Percentiles rank a stretch among this genome's conserved stretches.
phyloP scores from a whole-genome alignment of 352 stramenopile genomes.

The Paralagenidium karlingii region DNA sequence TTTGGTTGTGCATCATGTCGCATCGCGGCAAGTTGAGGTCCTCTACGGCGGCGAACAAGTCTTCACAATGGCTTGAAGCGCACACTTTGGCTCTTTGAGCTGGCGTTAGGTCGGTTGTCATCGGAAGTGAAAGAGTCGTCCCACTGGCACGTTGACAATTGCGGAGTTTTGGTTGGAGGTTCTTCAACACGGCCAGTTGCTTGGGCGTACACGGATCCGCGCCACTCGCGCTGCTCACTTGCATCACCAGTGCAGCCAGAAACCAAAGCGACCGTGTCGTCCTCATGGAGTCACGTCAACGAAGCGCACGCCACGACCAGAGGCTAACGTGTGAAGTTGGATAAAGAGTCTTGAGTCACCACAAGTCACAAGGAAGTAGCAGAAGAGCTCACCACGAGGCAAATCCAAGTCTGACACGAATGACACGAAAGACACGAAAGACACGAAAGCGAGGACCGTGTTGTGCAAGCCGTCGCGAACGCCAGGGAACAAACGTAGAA shows the following conservation, averaged over 20 bases:
- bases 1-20: constrained; percentile 23
- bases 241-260: constrained; percentile 5
- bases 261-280: constrained; percentile 1
- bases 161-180: constrained; percentile 18
- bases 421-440: background rate
- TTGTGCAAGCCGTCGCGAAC: background rate
- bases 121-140: constrained; percentile 24
- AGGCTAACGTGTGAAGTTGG: background rate
- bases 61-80: constrained; percentile 23
- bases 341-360: background rate
- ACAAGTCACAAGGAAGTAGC: too few relatives aligned
- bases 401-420: constrained; percentile 1
- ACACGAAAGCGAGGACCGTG: background rate
- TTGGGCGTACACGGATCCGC: constrained; percentile 16
- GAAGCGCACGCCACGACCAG: background rate
- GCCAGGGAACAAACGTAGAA: background rate
- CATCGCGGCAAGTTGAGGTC: constrained; percentile 42
- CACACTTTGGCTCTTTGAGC: constrained; percentile 20
- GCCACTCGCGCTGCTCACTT: background rate
- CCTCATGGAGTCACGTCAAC: background rate
- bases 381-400: too few relatives aligned
- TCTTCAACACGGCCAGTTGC: constrained; percentile 31
- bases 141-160: constrained; percentile 23
- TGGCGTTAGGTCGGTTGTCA: constrained; percentile 12
- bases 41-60: constrained; percentile 38